phyloP scores from a whole-genome alignment of 176 grass and related monocot species.

The Panicum miliaceum region DNA sequence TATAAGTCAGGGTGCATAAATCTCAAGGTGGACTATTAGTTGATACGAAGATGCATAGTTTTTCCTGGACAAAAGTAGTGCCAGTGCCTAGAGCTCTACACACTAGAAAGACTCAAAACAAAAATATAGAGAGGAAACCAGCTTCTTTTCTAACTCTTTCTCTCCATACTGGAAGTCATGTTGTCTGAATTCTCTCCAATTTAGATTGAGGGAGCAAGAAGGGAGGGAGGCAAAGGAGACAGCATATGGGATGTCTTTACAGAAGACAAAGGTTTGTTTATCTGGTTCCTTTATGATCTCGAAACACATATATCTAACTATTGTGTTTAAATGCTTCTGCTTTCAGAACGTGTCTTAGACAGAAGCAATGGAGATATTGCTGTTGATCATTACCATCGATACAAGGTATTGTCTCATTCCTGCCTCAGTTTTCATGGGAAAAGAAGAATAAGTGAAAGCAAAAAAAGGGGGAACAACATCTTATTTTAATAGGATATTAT shows the following conservation, averaged over 20 bases:
- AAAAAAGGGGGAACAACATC: too few species aligned
- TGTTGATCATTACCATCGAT: constrained; percentile 96
- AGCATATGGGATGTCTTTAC: constrained; percentile 95
- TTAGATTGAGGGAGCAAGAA: constrained; percentile 92
- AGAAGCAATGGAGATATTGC: constrained; percentile 79
- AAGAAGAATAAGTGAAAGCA: not conserved
- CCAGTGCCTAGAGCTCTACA: not conserved
- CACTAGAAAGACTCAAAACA: not conserved
- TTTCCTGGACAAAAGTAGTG: not conserved
- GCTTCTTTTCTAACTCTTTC: not conserved
- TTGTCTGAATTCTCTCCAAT: not conserved
- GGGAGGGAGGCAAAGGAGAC: constrained; percentile 87
- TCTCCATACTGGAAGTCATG: not conserved
- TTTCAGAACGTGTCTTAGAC: constrained; percentile 73
- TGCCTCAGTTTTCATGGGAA: not conserved
- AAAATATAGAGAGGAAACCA: not conserved
- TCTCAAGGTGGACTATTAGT: not conserved
- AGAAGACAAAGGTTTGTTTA: constrained; percentile 70
- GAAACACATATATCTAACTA: constrained; percentile 14
- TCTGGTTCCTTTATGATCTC: not conserved
- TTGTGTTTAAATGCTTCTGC: constrained; percentile 39
- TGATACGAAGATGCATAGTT: not conserved
- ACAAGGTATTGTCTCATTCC: constrained; percentile 56
- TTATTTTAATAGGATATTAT: constrained; percentile 14
- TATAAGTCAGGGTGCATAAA: not conserved